Evolutionary conservation across 164 flowering plant species (phyloP), one percentile per base, ranked within the genome.

Genomic region (Berberis thunbergii): DNA sequence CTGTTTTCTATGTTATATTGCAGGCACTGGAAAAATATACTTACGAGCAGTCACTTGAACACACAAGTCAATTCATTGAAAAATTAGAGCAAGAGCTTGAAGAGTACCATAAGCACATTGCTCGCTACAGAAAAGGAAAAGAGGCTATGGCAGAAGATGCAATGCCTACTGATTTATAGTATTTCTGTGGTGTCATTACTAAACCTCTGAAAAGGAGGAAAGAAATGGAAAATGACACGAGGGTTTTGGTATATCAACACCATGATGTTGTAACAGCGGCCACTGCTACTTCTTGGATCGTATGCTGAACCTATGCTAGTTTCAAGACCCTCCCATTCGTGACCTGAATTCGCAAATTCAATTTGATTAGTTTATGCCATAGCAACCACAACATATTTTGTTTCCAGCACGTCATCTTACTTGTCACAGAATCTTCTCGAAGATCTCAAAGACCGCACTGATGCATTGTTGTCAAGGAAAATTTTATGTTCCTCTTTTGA

Each of bases 1-100:
- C 26, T 26, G 26, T 26, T 26, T 26, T 26, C 26, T 26, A 26
- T 26, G 26, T 26, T 26, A 68, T 59, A 57, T 62, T 80, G 72
- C 86, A 92, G 98, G 98, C 98, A 38, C 67, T 88, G 79, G 98
- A 86, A 53, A 90, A 86, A 52, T 90, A 85, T 65, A 76, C 58
- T 63, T 85, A 73, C 64, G 84, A 80, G 71, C 98, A 93, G 75
- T 86, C 94, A 1, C 86, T 93, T 61, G 97, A 93, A 74, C 98
- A 90, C 78, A 93, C 94, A 65, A 83, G 97, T 71, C 76, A 80
- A 74, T 90, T 93, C 79, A 86, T 93, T 75, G 97, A 93, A 65
- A 86, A 77, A 78, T 63, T 90, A 79, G 98, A 90, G 85, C 79
- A 86, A 59, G 98, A 93, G 75, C 80, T 90, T 43, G 86, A 88